phyloP scores from a whole-genome alignment of 2,329 filamentous ascomycete genomes.

The Scedosporium dehoogii region DNA sequence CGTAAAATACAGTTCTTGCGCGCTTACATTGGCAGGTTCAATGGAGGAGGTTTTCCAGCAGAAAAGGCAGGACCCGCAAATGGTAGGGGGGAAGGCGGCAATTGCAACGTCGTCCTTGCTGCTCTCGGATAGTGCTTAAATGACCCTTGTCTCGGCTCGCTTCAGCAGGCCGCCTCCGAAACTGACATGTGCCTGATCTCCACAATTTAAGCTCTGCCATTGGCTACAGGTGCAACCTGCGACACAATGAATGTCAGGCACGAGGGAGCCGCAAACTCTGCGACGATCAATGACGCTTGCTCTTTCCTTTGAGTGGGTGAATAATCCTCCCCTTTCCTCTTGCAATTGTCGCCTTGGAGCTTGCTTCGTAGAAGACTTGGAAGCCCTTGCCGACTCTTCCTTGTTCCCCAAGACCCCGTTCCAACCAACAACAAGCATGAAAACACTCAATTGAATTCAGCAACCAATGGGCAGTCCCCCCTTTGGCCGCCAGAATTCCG shows the following conservation, averaged over 20 bases:
- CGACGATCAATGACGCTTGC: not conserved
- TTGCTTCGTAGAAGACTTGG: too few relatives aligned
- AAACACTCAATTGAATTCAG: too few relatives aligned
- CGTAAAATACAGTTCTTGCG: too few relatives aligned
- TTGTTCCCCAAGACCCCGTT: not conserved
- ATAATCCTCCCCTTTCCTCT: not conserved
- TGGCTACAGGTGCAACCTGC: not conserved
- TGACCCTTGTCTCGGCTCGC: slow-evolving; percentile 2
- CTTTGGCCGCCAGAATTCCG: not conserved
- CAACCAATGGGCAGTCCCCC: not conserved
- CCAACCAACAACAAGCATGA: too few relatives aligned
- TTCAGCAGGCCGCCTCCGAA: slow-evolving; percentile 1
- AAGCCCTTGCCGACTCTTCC: not conserved
- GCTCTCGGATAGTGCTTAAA: not conserved
- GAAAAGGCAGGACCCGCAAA: not conserved
- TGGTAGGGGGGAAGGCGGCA: not conserved
- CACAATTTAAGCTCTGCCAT: slow-evolving; percentile 2
- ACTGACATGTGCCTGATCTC: slow-evolving; percentile 4
- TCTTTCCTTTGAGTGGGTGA: not conserved
- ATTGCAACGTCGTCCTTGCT: not conserved
- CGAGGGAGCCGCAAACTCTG: not conserved
- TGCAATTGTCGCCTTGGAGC: too few relatives aligned
- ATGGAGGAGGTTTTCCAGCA: not conserved
- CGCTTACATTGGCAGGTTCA: too few relatives aligned
- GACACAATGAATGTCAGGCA: slow-evolving; percentile 1